Conservation (phyloP, 2,329 filamentous ascomycete species). For the Fusarium sp. region DNA sequence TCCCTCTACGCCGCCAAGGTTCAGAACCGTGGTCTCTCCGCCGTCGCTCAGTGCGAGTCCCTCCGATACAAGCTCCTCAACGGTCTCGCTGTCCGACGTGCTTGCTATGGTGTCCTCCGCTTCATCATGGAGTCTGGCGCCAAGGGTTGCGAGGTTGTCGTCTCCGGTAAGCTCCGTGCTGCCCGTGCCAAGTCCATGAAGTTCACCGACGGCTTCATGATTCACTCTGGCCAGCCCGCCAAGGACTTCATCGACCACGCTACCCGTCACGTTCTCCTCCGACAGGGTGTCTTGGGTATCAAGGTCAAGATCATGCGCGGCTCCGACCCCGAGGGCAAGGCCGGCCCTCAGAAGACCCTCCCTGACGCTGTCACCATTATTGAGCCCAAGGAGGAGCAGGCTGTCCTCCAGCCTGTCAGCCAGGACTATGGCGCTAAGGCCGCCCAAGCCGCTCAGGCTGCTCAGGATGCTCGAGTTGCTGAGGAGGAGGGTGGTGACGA, state of each 20-base stretch:
- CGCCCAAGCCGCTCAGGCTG: conserved; percentile 71
- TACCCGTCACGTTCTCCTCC: conserved; percentile 98
- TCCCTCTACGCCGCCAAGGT: conserved; percentile 99
- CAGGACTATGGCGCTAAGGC: conserved; percentile 99
- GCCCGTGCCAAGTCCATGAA: conserved; percentile 99
- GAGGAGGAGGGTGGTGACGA: conserved; percentile 71
- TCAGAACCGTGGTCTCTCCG: conserved; percentile 99
- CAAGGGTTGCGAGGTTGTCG: conserved; percentile 99
- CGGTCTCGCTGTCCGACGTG: conserved; percentile 97
- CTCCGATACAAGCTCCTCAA: conserved; percentile 99
- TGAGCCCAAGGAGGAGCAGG: conserved; percentile 99
- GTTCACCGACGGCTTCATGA: conserved; percentile 99
- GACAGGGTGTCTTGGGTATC: conserved; percentile 99
- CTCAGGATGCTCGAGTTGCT: conserved; percentile 70
- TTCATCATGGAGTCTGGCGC: conserved; percentile 99
- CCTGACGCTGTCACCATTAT: conserved; percentile 99
- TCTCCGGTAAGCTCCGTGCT: conserved; percentile 98
- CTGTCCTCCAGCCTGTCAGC: conserved; percentile 92
- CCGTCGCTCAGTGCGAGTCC: conserved; percentile 99
- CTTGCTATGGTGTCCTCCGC: conserved; percentile 99
- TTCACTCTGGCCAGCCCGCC: conserved; percentile 99
- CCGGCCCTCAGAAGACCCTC: conserved; percentile 95
- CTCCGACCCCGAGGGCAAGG: conserved; percentile 99
- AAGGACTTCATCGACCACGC: conserved; percentile 99
- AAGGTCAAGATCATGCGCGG: conserved; percentile 99